Percentiles rank a stretch among this genome's conserved stretches.
phyloP scores from a whole-genome alignment of 352 stramenopile genomes.

The Elongisporangium senticosum region DNA sequence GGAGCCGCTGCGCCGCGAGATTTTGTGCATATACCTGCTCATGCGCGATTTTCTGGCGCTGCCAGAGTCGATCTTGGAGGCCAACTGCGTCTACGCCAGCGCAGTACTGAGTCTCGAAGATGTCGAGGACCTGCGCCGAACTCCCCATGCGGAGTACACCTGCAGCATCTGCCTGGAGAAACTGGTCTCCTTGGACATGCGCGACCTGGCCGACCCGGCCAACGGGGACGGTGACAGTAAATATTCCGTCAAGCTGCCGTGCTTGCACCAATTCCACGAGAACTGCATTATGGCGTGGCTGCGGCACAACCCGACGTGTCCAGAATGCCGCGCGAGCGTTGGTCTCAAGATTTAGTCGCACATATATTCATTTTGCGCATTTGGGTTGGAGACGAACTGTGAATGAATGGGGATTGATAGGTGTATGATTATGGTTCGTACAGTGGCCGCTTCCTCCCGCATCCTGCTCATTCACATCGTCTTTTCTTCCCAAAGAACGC shows the following conservation, averaged over 20 bases:
- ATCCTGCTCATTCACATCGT: not conserved
- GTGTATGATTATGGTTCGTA: not conserved
- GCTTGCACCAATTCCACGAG: constrained; percentile 52
- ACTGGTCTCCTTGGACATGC: constrained; percentile 16
- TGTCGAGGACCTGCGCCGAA: constrained; percentile 27
- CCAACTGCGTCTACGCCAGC: constrained; percentile 48
- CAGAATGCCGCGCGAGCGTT: constrained; percentile 44
- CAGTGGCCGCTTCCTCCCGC: not conserved
- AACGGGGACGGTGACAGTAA: constrained; percentile 2
- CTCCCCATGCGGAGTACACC: constrained; percentile 19
- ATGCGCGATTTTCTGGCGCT: constrained; percentile 52
- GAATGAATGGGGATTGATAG: not conserved
- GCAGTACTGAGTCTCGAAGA: constrained; percentile 56
- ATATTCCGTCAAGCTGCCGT: constrained; percentile 43
- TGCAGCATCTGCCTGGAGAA: constrained; percentile 61
- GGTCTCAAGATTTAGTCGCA: constrained; percentile 5
- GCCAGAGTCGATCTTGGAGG: constrained; percentile 36
- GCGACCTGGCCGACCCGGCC: constrained; percentile 10
- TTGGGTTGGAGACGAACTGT: not conserved
- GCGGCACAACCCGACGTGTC: constrained; percentile 48
- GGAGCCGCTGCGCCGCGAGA: constrained; percentile 22
- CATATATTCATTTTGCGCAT: not conserved
- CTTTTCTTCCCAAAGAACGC: not conserved
- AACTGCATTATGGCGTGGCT: constrained; percentile 69
- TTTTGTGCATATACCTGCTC: constrained; percentile 38